Evolutionary conservation across 768 basidiomycete genomes (phyloP), one percentile per base, ranked within the genome.

Genomic region (Leccinum sublutescens): DNA sequence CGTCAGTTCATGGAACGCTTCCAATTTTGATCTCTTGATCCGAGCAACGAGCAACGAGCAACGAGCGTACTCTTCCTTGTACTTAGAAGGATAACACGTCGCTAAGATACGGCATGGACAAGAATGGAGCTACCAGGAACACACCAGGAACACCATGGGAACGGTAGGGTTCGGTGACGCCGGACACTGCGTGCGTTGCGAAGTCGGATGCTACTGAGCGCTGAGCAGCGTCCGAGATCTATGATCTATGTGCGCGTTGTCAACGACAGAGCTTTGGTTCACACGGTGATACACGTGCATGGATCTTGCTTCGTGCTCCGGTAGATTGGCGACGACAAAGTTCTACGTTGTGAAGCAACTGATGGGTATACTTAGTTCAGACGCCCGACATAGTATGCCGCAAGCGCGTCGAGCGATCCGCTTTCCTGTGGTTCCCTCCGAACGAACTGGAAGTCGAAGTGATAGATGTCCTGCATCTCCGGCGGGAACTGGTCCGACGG

Each of bases 61-160:
- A 33, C 31, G 31, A 33, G 31, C 31, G 10, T 33, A 33, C 53
- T 79, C 78, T 68, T 80, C 79, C 57, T 79, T 73, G 58, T 79
- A 27, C 27, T 27, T 27, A 75, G 55, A 79, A 79, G 0, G 74
- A 78, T 2, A 78, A 61, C 29, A 79, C 63, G 36, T 80, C 78
- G 57, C 78, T 79, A 23, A 43, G 66, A 29, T 3, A 25, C 1
- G 17, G 17, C 7, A 11, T 55, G 5, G 48, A n/a, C 31, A 14
- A 33, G 15, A 38, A 38, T 17, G 36, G 36, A 3, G 9, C 29
- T 31, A 31, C 29, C 29, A 31, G 10, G 29, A 10, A 31, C 29
- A 27, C 27, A 27, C 27, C 27, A 27, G 27, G 27, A 27, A 31
- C 9, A 31, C 29, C 29, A 31, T 31, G 29, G 9, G 29, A 76